Evolutionary conservation across 306 rosid species (phyloP).

Genomic region (Trichosanthes truncata): DNA sequence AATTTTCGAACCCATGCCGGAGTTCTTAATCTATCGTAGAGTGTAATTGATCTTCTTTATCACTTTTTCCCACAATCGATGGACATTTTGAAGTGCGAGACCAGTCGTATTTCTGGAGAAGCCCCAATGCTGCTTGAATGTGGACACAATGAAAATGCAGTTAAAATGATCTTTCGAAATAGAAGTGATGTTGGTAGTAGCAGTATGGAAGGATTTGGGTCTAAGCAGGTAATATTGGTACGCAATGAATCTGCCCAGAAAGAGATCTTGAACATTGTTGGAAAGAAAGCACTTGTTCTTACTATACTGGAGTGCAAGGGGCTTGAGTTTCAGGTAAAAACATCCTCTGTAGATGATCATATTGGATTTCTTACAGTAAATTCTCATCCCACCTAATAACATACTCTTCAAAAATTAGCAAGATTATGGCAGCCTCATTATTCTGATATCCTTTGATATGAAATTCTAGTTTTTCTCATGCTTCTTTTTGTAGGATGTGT

Average conservation of each 20-base stretch:
- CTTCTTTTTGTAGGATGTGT: conserved; percentile 39
- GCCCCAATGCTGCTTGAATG: conserved; percentile 54
- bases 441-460: not conserved
- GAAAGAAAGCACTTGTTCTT: conserved; percentile 68
- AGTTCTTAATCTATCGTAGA: conserved; percentile 56
- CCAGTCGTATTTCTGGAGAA: conserved; percentile 56
- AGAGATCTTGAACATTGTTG: conserved; percentile 35
- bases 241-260: conserved; percentile 47
- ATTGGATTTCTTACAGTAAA: not conserved
- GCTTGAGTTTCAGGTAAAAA: conserved; percentile 73
- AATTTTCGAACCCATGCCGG: conserved; percentile 77
- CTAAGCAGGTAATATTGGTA: conserved; percentile 75
- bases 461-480: not conserved
- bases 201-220: conserved; percentile 65
- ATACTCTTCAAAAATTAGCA: not conserved
- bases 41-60: conserved; percentile 53
- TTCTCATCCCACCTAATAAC: not conserved
- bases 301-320: conserved; percentile 77
- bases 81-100: conserved; percentile 60
- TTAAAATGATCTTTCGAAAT: conserved; percentile 55
- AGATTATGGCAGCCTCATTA: not conserved
- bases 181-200: conserved; percentile 16
- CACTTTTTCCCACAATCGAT: conserved; percentile 54
- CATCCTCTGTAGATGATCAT: not conserved
- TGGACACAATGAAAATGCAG: conserved; percentile 43